These are phyloP conservation scores for Cystofilobasidium capitatum DNA, from an alignment of 768 basidiomycete species.

Conservation along the genomic window DNA sequence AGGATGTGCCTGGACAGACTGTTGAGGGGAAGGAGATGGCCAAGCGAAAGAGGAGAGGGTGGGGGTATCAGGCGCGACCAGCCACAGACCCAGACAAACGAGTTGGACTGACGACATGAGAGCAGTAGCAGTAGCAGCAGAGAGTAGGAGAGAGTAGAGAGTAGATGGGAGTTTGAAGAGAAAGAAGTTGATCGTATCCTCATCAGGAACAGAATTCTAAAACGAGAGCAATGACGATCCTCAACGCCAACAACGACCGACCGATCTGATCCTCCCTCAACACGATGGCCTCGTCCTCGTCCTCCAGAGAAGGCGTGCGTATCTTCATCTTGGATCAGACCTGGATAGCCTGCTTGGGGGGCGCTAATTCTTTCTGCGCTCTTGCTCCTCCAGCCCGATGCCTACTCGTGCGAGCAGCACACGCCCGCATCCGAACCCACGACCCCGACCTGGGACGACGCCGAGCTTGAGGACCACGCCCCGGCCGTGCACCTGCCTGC, in stretches of 20 bases:
- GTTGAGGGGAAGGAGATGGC: neutral
- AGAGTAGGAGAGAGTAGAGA: too few relatives aligned
- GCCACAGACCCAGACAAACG: neutral
- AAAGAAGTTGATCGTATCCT: too few relatives aligned
- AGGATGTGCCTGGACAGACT: constrained; percentile 4
- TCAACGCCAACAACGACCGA: too few relatives aligned
- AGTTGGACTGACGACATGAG: neutral
- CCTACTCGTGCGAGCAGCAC: neutral
- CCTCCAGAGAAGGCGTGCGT: too few relatives aligned
- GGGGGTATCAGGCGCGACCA: neutral
- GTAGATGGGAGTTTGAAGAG: too few relatives aligned
- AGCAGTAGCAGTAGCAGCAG: neutral
- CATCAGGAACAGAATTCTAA: too few relatives aligned
- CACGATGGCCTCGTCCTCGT: too few relatives aligned
- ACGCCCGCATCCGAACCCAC: neutral
- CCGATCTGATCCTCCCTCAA: too few relatives aligned
- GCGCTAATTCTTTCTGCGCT: neutral
- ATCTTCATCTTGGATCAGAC: too few relatives aligned
- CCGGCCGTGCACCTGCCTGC: neutral
- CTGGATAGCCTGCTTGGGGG: too few relatives aligned
- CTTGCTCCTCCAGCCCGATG: neutral
- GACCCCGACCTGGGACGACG: neutral
- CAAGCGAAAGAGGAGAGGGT: neutral
- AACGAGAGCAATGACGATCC: too few relatives aligned
- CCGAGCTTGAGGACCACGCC: neutral